These are phyloP conservation scores for Chaetomium sp. DNA, from an alignment of 2,329 filamentous ascomycete genomes.

Conservation along the genomic window DNA sequence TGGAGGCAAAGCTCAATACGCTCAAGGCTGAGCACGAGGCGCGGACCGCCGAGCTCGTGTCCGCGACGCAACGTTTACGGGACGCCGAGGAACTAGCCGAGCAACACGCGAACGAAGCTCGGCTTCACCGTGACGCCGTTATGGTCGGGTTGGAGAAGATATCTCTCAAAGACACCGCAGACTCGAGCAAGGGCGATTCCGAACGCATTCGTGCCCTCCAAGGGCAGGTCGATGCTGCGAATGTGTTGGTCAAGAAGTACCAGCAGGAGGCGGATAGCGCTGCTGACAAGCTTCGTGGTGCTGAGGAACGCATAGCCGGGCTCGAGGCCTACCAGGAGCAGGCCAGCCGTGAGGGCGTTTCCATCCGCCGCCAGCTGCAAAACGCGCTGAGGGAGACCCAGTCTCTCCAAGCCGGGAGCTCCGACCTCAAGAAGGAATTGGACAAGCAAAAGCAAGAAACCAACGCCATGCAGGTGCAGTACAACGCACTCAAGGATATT, in stretches of 20 bases:
- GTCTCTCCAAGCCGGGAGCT: conserved; percentile 69
- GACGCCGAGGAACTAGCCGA: conserved; percentile 86
- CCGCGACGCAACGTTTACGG: conserved; percentile 63
- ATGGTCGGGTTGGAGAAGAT: conserved; percentile 76
- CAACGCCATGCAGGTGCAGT: conserved; percentile 88
- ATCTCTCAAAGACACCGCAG: conserved; percentile 45
- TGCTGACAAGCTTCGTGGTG: conserved; percentile 80
- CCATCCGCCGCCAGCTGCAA: conserved; percentile 85
- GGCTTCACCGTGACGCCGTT: conserved; percentile 76
- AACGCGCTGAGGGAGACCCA: conserved; percentile 76
- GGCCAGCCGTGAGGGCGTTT: conserved; percentile 84
- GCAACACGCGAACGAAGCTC: conserved; percentile 79
- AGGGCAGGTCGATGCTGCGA: conserved; percentile 71
- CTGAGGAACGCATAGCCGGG: conserved; percentile 93
- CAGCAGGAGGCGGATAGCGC: conserved; percentile 82
- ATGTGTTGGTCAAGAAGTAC: conserved; percentile 76
- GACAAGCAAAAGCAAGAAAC: conserved; percentile 84
- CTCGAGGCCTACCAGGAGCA: conserved; percentile 97
- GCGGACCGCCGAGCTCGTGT: conserved; percentile 69
- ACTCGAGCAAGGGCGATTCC: conserved; percentile 43
- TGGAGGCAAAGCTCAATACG: conserved; percentile 69
- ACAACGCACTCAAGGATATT: conserved; percentile 88
- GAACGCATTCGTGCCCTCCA: conserved; percentile 70
- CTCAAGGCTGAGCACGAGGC: conserved; percentile 80
- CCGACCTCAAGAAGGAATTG: conserved; percentile 74